Conservation (phyloP, 305 asterid genomes). For the Fraxinus latifolia region DNA sequence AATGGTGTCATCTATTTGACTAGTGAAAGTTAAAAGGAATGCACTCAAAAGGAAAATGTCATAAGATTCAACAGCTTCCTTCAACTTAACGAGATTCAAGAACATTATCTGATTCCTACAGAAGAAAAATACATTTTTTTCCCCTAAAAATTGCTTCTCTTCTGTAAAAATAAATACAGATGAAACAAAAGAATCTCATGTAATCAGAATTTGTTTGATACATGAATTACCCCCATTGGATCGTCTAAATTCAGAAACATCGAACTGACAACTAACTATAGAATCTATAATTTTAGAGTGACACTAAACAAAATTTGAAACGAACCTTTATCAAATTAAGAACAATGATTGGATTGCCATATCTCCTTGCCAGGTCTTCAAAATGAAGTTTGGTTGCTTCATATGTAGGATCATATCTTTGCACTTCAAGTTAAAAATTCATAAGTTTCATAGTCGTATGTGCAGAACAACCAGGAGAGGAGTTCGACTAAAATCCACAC, state of each 20-base stretch:
- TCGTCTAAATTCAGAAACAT: background rate
- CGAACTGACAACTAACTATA: background rate
- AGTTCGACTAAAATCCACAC: background rate
- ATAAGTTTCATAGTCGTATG: constrained; percentile 19
- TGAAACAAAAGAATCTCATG: background rate
- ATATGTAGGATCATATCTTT: constrained; percentile 98
- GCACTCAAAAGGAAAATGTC: background rate
- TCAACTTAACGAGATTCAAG: background rate
- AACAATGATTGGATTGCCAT: constrained; percentile 89
- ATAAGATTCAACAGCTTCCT: constrained; percentile 6
- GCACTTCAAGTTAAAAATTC: constrained; percentile 54
- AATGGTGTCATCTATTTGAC: background rate
- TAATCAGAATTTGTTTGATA: background rate
- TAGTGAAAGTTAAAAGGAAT: background rate
- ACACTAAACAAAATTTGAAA: constrained; percentile 10
- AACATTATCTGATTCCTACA: background rate
- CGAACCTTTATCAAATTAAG: constrained; percentile 94
- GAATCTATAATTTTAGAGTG: background rate
- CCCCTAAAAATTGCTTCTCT: background rate
- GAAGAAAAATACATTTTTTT: background rate
- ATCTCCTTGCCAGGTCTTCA: constrained; percentile 88
- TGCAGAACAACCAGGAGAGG: constrained; percentile 18
- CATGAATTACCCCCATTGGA: background rate
- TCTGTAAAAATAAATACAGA: background rate
- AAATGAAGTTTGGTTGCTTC: constrained; percentile 92